phyloP scores from a whole-genome alignment of 2,329 filamentous ascomycete genomes.

The Furcasterigmium furcatum region DNA sequence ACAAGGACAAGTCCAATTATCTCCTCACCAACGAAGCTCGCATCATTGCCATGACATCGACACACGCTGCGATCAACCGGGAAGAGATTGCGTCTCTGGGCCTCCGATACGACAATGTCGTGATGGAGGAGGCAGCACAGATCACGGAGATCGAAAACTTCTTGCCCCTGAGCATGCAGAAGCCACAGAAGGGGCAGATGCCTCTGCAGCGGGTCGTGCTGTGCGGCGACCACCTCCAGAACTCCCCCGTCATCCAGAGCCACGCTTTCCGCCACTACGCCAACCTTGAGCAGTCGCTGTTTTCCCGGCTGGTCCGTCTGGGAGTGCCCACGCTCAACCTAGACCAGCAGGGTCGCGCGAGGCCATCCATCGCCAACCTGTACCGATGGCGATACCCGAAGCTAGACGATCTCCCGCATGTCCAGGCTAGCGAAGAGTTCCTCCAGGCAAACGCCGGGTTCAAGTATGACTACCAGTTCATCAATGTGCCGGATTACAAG shows the following conservation, averaged over 20 bases:
- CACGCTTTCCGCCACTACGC: conserved; percentile 92
- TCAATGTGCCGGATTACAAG: conserved; percentile 92
- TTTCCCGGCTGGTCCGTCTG: conserved; percentile 83
- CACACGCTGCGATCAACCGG: conserved; percentile 91
- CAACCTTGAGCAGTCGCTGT: conserved; percentile 93
- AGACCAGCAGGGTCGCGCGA: conserved; percentile 89
- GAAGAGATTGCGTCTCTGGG: conserved; percentile 88
- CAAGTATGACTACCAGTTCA: conserved; percentile 93
- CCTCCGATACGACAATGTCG: conserved; percentile 95
- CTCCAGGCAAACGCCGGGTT: conserved; percentile 84
- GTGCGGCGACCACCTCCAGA: conserved; percentile 94
- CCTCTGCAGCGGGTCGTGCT: conserved; percentile 84
- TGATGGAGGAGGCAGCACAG: conserved; percentile 98
- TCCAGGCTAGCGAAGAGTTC: conserved; percentile 69
- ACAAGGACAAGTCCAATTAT: conserved; percentile 93
- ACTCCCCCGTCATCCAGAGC: conserved; percentile 93
- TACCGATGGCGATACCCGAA: conserved; percentile 91
- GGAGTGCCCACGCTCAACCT: conserved; percentile 89
- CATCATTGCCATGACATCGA: conserved; percentile 98
- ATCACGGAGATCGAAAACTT: conserved; percentile 98
- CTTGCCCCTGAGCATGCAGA: conserved; percentile 90
- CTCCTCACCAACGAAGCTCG: conserved; percentile 93
- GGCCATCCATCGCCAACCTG: conserved; percentile 80
- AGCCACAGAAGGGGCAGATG: conserved; percentile 67
- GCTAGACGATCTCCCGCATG: conserved; percentile 74